phyloP scores from a whole-genome alignment of 768 basidiomycete species.

The Termitomyces sp. region DNA sequence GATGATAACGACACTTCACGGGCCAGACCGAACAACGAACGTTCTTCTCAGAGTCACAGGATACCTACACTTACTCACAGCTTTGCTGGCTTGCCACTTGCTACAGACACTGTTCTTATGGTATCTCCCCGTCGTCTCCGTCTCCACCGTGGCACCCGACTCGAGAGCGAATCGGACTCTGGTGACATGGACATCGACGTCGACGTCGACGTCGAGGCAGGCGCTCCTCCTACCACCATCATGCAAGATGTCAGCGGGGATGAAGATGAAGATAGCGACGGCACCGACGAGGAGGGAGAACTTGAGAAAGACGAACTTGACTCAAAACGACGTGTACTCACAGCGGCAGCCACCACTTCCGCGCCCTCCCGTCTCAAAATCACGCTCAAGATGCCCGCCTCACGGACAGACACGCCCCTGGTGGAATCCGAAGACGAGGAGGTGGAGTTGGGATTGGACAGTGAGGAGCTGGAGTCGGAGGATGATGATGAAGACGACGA shows the following conservation, averaged over 20 bases:
- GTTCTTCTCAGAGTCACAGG: not conserved
- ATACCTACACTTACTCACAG: not conserved
- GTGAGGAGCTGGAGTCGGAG: not conserved
- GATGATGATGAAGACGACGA: not conserved
- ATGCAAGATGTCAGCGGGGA: conserved; percentile 10
- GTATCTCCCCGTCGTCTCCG: not conserved
- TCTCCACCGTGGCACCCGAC: not conserved
- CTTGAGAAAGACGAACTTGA: conserved; percentile 2
- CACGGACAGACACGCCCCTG: conserved; percentile 9
- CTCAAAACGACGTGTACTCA: not conserved
- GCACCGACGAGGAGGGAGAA: conserved; percentile 27
- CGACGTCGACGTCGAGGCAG: not conserved
- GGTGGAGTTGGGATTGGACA: not conserved
- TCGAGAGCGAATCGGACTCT: not conserved
- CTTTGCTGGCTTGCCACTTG: not conserved
- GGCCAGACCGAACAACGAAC: not conserved
- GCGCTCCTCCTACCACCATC: not conserved
- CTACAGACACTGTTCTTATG: not conserved
- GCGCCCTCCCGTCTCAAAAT: conserved; percentile 10
- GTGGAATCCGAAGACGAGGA: conserved; percentile 33
- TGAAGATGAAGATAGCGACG: conserved; percentile 22
- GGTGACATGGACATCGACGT: not conserved
- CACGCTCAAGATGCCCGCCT: conserved; percentile 13
- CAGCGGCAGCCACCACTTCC: not conserved
- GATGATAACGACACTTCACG: too few relatives aligned